Evolutionary conservation across 2,329 filamentous ascomycete genomes (phyloP).

Genomic region (Fusarium sp.): DNA sequence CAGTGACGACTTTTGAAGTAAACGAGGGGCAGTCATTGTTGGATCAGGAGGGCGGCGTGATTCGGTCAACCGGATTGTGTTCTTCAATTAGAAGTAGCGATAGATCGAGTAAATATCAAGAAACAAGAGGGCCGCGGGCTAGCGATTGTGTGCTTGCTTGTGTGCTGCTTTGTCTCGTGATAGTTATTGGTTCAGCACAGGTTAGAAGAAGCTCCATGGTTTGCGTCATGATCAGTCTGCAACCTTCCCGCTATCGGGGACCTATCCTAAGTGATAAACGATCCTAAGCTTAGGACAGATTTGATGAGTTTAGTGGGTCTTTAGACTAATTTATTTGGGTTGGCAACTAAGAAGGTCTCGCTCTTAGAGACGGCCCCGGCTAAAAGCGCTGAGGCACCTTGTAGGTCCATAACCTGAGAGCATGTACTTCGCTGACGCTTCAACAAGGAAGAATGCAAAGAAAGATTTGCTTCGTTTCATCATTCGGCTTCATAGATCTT

Average conservation of each 20-base stretch:
- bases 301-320: not conserved
- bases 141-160: not conserved
- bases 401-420: not conserved
- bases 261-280: not conserved
- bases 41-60: not conserved
- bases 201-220: constrained; percentile 10
- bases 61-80: not conserved
- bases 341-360: no score
- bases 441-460: not conserved
- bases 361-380: not conserved
- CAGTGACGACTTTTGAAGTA: constrained; percentile 17
- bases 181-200: constrained; percentile 5
- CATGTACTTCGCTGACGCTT: not conserved
- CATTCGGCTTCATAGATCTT: not conserved
- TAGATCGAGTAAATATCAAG: not conserved
- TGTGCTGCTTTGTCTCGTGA: constrained; percentile 13
- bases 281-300: not conserved
- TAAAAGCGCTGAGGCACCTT: not conserved
- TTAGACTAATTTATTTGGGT: not conserved
- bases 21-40: constrained; percentile 36
- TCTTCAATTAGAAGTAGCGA: not conserved
- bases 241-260: not conserved
- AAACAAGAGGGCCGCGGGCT: not conserved
- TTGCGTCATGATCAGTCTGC: constrained; percentile 25
- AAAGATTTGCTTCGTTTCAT: not conserved